Conservation (phyloP, 2,329 filamentous ascomycete genomes). For the Macrophomina pseudophaseolina region DNA sequence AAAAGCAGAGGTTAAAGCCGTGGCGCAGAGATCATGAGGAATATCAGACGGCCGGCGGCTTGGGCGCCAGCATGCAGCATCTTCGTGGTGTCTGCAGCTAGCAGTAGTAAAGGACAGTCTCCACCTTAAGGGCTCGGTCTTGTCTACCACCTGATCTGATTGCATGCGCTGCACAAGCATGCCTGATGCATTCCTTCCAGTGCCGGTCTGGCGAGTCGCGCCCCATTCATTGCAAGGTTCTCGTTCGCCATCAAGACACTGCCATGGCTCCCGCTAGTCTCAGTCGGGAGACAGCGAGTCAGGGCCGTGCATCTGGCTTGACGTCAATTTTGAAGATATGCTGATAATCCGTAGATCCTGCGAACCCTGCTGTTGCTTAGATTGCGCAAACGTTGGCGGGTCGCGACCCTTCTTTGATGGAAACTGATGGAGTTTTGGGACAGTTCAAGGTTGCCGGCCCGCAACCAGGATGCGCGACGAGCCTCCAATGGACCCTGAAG, state of each 20-base stretch:
- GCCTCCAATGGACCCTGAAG: conserved; percentile 11
- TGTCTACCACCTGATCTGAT: conserved; percentile 10
- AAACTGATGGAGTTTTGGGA: conserved; percentile 1
- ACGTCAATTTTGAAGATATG: conserved; percentile 12
- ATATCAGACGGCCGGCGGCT: not conserved
- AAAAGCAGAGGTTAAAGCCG: conserved; percentile 19
- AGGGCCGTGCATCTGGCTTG: not conserved
- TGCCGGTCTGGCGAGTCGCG: conserved; percentile 14
- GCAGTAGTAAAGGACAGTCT: not conserved
- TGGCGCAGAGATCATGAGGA: not conserved
- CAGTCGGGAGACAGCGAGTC: conserved; percentile 9
- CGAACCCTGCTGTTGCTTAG: not conserved
- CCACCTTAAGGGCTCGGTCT: not conserved
- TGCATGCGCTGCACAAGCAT: conserved; percentile 6
- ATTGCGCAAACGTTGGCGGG: conserved; percentile 9
- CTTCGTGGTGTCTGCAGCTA: not conserved
- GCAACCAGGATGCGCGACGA: not conserved
- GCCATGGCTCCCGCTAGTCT: conserved; percentile 10
- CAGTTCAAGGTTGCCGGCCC: not conserved
- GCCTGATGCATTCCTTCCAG: conserved; percentile 8
- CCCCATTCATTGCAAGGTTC: conserved; percentile 3
- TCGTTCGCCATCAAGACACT: conserved; percentile 7
- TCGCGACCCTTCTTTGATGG: not conserved
- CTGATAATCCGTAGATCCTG: conserved; percentile 18
- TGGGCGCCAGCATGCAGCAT: conserved; percentile 7